Conservation (phyloP, 2,329 filamentous ascomycete species). For the Catunica adiposa region DNA sequence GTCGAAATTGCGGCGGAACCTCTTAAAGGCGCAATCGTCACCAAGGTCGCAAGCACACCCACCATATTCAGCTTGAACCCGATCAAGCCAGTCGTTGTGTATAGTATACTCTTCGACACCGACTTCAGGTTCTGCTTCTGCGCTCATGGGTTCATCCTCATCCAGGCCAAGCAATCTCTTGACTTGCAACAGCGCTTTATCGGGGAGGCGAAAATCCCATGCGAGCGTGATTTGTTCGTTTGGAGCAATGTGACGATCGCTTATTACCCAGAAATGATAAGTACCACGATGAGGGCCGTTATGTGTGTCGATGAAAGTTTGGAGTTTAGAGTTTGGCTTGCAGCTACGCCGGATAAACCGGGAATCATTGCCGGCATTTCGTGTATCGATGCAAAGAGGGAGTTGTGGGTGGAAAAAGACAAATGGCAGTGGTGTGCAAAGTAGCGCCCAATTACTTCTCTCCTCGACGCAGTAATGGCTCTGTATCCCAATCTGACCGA, state of each 20-base stretch:
- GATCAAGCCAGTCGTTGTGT: constrained; percentile 48
- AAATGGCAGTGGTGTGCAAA: constrained; percentile 51
- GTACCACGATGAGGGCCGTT: constrained; percentile 22
- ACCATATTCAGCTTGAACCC: constrained; percentile 59
- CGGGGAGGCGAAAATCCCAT: constrained; percentile 52
- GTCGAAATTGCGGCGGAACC: constrained; percentile 41
- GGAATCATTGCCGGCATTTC: constrained; percentile 68
- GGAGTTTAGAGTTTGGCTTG: constrained; percentile 71
- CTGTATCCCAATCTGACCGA: constrained; percentile 58
- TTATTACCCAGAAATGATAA: constrained; percentile 87
- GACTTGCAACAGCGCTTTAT: constrained; percentile 35
- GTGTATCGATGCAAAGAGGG: constrained; percentile 83
- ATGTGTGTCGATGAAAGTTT: constrained; percentile 60
- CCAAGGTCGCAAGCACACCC: constrained; percentile 59
- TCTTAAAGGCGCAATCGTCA: constrained; percentile 44
- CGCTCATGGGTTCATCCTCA: constrained; percentile 36
- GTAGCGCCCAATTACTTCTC: constrained; percentile 50
- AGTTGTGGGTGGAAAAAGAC: constrained; percentile 79
- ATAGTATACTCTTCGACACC: constrained; percentile 43
- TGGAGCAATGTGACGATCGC: constrained; percentile 55
- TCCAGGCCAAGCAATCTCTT: constrained; percentile 43
- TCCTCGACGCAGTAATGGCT: constrained; percentile 53
- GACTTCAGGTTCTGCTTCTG: constrained; percentile 17
- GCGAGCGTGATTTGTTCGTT: constrained; percentile 46
- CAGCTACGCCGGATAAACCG: constrained; percentile 89